Conservation (phyloP, 2,329 filamentous ascomycete genomes). For the Stagonosporopsis cucurbitacearum region DNA sequence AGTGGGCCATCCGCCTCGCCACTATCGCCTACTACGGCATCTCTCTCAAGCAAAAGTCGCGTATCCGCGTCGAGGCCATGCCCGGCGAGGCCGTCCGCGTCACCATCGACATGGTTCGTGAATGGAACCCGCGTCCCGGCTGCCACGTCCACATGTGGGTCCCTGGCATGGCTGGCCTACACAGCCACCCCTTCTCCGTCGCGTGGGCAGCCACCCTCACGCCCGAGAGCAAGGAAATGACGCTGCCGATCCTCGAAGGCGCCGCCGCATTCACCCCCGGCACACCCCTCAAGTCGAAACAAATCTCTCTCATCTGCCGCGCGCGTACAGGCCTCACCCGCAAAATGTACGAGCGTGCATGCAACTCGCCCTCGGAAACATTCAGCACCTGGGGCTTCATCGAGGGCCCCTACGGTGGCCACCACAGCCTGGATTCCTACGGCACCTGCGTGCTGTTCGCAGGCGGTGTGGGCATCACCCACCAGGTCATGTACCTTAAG, state of each 20-base stretch:
- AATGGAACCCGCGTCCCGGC: slow-evolving; percentile 61
- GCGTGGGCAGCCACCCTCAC: slow-evolving; percentile 53
- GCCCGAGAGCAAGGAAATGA: slow-evolving; percentile 43
- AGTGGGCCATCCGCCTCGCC: slow-evolving; percentile 60
- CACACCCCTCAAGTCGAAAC: slow-evolving; percentile 43
- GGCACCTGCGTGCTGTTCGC: slow-evolving; percentile 81
- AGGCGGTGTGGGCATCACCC: slow-evolving; percentile 80
- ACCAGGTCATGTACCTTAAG: slow-evolving; percentile 77
- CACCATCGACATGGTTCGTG: slow-evolving; percentile 64
- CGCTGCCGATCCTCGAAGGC: slow-evolving; percentile 42
- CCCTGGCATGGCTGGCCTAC: slow-evolving; percentile 53
- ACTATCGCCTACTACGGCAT: slow-evolving; percentile 63
- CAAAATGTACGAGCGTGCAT: slow-evolving; percentile 71
- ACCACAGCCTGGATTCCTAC: slow-evolving; percentile 75
- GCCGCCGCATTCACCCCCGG: slow-evolving; percentile 30
- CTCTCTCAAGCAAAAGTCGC: slow-evolving; percentile 57
- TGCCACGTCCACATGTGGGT: slow-evolving; percentile 68
- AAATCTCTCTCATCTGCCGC: slow-evolving; percentile 74
- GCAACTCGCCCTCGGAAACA: slow-evolving; percentile 64
- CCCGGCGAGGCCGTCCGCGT: slow-evolving; percentile 66
- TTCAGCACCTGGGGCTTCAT: slow-evolving; percentile 70
- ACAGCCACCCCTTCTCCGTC: slow-evolving; percentile 58
- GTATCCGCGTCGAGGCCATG: slow-evolving; percentile 64
- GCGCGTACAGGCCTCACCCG: slow-evolving; percentile 77
- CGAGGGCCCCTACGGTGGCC: slow-evolving; percentile 78